A percentile compares a stretch with the other conserved stretches of the same genome.
Conservation (phyloP, 805 yeast genomes). For the Yamadazyma phyllophila region DNA sequence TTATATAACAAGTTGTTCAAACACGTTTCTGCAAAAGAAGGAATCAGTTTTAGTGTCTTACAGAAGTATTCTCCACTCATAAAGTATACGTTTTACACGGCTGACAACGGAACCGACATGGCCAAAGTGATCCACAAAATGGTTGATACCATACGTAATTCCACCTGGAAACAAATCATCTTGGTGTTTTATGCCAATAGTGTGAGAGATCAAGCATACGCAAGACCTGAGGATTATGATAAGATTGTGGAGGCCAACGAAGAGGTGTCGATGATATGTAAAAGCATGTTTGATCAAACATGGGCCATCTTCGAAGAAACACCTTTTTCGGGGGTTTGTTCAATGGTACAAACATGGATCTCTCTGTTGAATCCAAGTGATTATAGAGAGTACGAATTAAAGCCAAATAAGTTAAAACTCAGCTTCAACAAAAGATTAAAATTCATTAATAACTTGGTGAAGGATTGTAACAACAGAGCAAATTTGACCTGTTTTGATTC, state of each 20-base stretch:
- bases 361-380: constrained; percentile 34
- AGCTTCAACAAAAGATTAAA: constrained; percentile 37
- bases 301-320: constrained; percentile 28
- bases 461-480: constrained; percentile 24
- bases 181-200: constrained; percentile 30
- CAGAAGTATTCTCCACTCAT: constrained; percentile 35
- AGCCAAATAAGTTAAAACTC: constrained; percentile 29
- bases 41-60: constrained; percentile 22
- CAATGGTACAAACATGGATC: constrained; percentile 29
- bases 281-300: constrained; percentile 32
- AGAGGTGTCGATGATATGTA: constrained; percentile 24
- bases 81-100: constrained; percentile 29
- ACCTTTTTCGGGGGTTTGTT: constrained; percentile 14
- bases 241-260: constrained; percentile 19
- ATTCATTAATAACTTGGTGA: constrained; percentile 26
- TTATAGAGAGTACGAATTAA: constrained; percentile 29
- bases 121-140: constrained; percentile 22
- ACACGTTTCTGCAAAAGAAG: constrained; percentile 21
- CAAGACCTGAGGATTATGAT: constrained; percentile 36
- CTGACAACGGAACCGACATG: constrained; percentile 21
- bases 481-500: constrained; percentile 36
- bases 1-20: constrained; percentile 24
- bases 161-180: constrained; percentile 36
- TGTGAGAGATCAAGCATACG: constrained; percentile 35
- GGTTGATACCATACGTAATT: constrained; percentile 28